These are phyloP conservation scores for Cenococcum geophilum DNA, from an alignment of 495 filamentous ascomycete genomes.

Conservation along the genomic window DNA sequence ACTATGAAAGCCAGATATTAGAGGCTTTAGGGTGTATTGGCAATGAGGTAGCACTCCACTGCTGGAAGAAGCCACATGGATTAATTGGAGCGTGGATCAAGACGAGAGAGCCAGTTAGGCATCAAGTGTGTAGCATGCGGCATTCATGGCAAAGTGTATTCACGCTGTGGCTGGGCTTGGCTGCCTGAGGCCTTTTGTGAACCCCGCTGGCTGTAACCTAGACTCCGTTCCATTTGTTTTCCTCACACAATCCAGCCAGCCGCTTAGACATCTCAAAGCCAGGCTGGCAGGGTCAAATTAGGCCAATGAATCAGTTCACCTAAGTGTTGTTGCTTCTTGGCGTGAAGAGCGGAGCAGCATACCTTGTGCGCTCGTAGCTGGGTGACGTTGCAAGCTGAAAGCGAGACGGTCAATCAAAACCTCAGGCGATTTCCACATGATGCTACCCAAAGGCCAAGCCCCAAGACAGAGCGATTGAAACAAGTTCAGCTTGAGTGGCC, in stretches of 20 bases:
- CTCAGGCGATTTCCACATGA: background rate
- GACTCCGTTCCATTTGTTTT: background rate
- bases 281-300: no score
- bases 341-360: no score
- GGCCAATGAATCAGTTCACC: no score
- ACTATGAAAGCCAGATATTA: no score
- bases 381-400: conserved; percentile 8
- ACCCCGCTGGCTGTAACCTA: background rate
- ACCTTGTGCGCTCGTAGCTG: no score
- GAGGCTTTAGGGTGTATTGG: no score
- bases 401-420: background rate
- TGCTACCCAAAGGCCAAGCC: background rate
- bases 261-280: background rate
- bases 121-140: no score
- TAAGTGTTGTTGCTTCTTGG: no score
- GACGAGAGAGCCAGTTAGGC: no score
- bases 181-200: background rate
- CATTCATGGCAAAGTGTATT: background rate
- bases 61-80: no score
- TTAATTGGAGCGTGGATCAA: no score
- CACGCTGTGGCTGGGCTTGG: background rate
- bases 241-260: background rate
- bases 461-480: background rate
- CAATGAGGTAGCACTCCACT: no score
- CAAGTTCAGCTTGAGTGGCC: conserved; percentile 11